A percentile compares a stretch with the other conserved stretches of the same genome.
Evolutionary conservation across 768 basidiomycete genomes (phyloP).

Genomic region (Mycena rebaudengoi): DNA sequence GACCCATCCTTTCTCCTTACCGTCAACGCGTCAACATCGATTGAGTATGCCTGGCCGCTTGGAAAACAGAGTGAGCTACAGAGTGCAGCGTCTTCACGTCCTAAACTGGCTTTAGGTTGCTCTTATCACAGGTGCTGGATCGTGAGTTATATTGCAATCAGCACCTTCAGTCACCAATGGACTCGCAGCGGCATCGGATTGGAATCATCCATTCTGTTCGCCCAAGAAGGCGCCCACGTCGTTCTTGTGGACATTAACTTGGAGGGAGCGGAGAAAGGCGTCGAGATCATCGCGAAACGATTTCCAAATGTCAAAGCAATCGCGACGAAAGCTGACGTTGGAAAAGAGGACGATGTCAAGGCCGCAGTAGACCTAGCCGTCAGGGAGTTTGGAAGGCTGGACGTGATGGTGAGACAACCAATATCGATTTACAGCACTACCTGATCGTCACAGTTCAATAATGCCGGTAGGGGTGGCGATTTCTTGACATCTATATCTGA

Average conservation of each 20-base stretch:
- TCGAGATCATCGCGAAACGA: slow-evolving; percentile 66
- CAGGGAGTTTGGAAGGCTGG: slow-evolving; percentile 89
- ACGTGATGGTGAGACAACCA: slow-evolving; percentile 89
- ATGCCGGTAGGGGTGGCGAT: slow-evolving; percentile 68
- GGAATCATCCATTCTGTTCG: slow-evolving; percentile 95
- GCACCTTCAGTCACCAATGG: slow-evolving; percentile 5
- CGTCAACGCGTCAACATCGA: slow-evolving; percentile 10
- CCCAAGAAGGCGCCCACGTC: slow-evolving; percentile 92
- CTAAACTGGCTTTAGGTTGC: slow-evolving; percentile 57
- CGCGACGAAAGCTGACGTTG: slow-evolving; percentile 84
- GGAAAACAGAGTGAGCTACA: slow-evolving; percentile 62
- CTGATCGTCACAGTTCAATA: slow-evolving; percentile 77
- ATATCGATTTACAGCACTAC: background rate
- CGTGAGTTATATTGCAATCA: slow-evolving; percentile 58
- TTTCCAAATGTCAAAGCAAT: slow-evolving; percentile 76
- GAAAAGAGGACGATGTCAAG: slow-evolving; percentile 88
- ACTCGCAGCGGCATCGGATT: slow-evolving; percentile 89
- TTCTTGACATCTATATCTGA: background rate
- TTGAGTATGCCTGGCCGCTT: slow-evolving; percentile 81
- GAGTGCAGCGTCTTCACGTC: slow-evolving; percentile 6
- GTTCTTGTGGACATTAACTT: slow-evolving; percentile 90
- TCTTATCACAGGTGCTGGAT: slow-evolving; percentile 88
- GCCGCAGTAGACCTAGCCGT: slow-evolving; percentile 82
- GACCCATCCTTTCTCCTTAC: background rate
- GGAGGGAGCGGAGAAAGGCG: slow-evolving; percentile 73